Percentiles rank a stretch among this genome's conserved stretches.
phyloP scores from a whole-genome alignment of 2,329 filamentous ascomycete genomes.

The Plenodomus lindquistii region DNA sequence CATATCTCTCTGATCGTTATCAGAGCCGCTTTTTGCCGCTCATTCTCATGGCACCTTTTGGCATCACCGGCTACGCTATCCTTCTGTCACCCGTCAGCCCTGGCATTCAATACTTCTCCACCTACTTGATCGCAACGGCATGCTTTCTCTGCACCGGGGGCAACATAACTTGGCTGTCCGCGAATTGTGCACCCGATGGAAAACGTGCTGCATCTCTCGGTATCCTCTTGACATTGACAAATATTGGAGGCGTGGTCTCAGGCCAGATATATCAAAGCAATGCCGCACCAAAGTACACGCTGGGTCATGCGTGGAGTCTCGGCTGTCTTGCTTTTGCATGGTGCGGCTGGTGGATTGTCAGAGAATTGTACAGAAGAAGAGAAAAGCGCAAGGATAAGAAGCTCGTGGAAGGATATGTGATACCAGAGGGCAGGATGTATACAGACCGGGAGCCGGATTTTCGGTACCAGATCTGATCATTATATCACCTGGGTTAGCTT shows the following conservation, averaged over 20 bases:
- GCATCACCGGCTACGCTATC: constrained; percentile 38
- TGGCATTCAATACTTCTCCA: constrained; percentile 35
- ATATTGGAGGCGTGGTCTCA: constrained; percentile 38
- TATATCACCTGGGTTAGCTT: neutral
- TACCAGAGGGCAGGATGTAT: constrained; percentile 20
- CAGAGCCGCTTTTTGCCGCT: constrained; percentile 45
- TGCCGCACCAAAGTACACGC: constrained; percentile 28
- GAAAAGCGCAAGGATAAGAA: constrained; percentile 36
- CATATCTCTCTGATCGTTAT: constrained; percentile 45
- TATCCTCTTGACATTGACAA: constrained; percentile 38
- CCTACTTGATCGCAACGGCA: constrained; percentile 38
- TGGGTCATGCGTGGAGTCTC: constrained; percentile 45
- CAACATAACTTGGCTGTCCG: constrained; percentile 41
- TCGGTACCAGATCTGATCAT: constrained; percentile 28
- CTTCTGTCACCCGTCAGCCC: constrained; percentile 31
- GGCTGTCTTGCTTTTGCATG: constrained; percentile 44
- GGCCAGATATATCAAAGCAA: constrained; percentile 40
- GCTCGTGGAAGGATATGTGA: constrained; percentile 24
- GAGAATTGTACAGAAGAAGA: constrained; percentile 39
- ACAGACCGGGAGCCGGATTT: constrained; percentile 39
- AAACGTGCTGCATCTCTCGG: constrained; percentile 39
- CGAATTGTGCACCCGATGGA: constrained; percentile 38
- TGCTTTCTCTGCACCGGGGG: constrained; percentile 40
- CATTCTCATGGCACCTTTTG: constrained; percentile 35
- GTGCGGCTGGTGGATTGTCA: constrained; percentile 45